A percentile compares a stretch with the other conserved stretches of the same genome.
These are phyloP conservation scores for Exophiala spinifera DNA, from an alignment of 2,329 filamentous ascomycete species.

Conservation along the genomic window DNA sequence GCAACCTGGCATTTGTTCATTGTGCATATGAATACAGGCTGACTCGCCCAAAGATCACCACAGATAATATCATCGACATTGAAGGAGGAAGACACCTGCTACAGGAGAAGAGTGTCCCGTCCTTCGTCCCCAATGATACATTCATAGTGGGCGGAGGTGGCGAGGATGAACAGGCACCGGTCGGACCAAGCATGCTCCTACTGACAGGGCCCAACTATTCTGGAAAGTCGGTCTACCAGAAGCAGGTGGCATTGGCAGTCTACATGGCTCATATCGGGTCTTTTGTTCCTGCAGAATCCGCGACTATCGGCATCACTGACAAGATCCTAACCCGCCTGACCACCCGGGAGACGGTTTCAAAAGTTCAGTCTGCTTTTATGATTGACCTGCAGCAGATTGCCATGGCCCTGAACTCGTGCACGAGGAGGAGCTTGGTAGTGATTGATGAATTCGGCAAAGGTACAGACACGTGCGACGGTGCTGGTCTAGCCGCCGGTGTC, in stretches of 20 bases:
- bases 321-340: slow-evolving; percentile 85
- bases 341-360: slow-evolving; percentile 66
- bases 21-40: slow-evolving; percentile 74
- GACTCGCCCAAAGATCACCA: slow-evolving; percentile 65
- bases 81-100: slow-evolving; percentile 76
- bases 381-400: slow-evolving; percentile 86
- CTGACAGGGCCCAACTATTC: slow-evolving; percentile 95
- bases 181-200: slow-evolving; percentile 66
- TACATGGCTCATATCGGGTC: slow-evolving; percentile 92
- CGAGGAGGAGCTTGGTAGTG: slow-evolving; percentile 73
- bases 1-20: slow-evolving; percentile 72
- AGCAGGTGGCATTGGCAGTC: slow-evolving; percentile 85
- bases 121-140: slow-evolving; percentile 81
- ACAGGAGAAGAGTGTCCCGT: slow-evolving; percentile 76
- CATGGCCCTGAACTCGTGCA: slow-evolving; percentile 70
- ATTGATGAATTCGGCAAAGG: slow-evolving; percentile 87
- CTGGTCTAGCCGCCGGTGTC: slow-evolving; percentile 61
- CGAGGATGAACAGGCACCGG: slow-evolving; percentile 16
- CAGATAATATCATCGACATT: slow-evolving; percentile 69
- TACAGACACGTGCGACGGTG: slow-evolving; percentile 58
- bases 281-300: slow-evolving; percentile 77
- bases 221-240: slow-evolving; percentile 93
- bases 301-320: slow-evolving; percentile 81
- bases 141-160: slow-evolving; percentile 58
- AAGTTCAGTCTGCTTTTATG: slow-evolving; percentile 66